These are phyloP conservation scores for Aspergillus versicolor DNA, from an alignment of 2,329 filamentous ascomycete genomes.

Conservation along the genomic window DNA sequence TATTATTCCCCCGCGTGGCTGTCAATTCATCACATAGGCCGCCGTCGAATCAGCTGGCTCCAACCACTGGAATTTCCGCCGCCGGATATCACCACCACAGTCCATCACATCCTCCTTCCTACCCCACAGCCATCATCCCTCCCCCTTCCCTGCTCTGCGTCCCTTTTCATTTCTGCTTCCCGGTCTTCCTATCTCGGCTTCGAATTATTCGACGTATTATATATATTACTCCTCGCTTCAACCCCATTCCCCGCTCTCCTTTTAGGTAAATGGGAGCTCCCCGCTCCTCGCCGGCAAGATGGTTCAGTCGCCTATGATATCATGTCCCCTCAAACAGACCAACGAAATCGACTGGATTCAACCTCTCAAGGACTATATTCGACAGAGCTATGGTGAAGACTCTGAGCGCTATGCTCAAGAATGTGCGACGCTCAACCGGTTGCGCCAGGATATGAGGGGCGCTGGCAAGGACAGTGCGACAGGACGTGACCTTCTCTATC, in stretches of 20 bases:
- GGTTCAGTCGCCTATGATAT: slow-evolving; percentile 92
- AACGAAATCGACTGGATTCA: slow-evolving; percentile 98
- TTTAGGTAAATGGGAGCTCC: slow-evolving; percentile 34
- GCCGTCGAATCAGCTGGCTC: slow-evolving; percentile 12
- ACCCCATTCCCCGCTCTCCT: slow-evolving; percentile 6
- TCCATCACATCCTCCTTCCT: slow-evolving; percentile 4
- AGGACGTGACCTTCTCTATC: slow-evolving; percentile 87
- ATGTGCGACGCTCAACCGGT: slow-evolving; percentile 86
- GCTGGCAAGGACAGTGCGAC: slow-evolving; percentile 95
- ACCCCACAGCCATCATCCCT: slow-evolving; percentile 8
- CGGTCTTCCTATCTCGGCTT: background rate
- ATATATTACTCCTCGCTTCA: background rate
- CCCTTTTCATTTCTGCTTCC: background rate
- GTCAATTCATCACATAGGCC: slow-evolving; percentile 8
- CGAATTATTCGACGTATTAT: background rate
- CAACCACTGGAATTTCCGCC: slow-evolving; percentile 14
- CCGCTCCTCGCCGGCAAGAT: slow-evolving; percentile 50
- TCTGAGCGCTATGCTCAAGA: slow-evolving; percentile 94
- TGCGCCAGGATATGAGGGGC: slow-evolving; percentile 97
- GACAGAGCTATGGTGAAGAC: slow-evolving; percentile 91
- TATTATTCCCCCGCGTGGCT: slow-evolving; percentile 4
- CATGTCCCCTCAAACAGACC: slow-evolving; percentile 85
- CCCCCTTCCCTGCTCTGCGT: background rate
- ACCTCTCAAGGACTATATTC: slow-evolving; percentile 90
- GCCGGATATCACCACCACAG: slow-evolving; percentile 8